These are phyloP conservation scores for Petasospora rhodanensis DNA, from an alignment of 1,139 yeast species.

Conservation along the genomic window DNA sequence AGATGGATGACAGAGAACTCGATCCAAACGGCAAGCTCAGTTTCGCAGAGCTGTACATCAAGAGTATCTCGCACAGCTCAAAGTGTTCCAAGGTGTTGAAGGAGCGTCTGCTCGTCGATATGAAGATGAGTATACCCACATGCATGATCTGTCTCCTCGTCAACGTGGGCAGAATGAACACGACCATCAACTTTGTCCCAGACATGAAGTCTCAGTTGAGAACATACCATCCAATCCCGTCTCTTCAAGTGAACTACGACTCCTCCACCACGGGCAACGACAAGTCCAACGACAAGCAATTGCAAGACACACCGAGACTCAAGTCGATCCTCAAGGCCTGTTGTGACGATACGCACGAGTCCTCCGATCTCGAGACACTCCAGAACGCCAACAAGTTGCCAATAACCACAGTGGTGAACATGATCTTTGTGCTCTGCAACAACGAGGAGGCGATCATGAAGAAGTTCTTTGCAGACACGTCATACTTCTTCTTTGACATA, in stretches of 20 bases:
- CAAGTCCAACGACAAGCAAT: slow-evolving; percentile 48
- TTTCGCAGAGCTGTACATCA: slow-evolving; percentile 80
- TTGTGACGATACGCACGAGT: slow-evolving; percentile 54
- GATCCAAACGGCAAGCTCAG: slow-evolving; percentile 43
- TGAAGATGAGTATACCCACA: slow-evolving; percentile 63
- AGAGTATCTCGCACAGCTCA: slow-evolving; percentile 77
- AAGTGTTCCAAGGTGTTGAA: slow-evolving; percentile 81
- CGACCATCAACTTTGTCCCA: slow-evolving; percentile 93
- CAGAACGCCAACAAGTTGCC: slow-evolving; percentile 38
- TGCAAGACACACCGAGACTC: slow-evolving; percentile 92
- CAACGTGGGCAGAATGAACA: slow-evolving; percentile 90
- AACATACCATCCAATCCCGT: slow-evolving; percentile 91
- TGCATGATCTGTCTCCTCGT: slow-evolving; percentile 83
- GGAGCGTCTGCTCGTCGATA: slow-evolving; percentile 66
- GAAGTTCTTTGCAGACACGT: slow-evolving; percentile 30
- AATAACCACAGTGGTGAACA: slow-evolving; percentile 58
- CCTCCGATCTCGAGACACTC: slow-evolving; percentile 47
- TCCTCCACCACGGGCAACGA: slow-evolving; percentile 16
- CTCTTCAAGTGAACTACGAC: slow-evolving; percentile 59
- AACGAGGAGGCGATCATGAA: slow-evolving; percentile 48
- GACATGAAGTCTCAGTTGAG: slow-evolving; percentile 93
- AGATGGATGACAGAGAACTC: slow-evolving; percentile 16
- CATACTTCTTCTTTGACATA: slow-evolving; percentile 50
- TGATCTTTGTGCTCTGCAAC: slow-evolving; percentile 70
- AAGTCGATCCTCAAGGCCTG: slow-evolving; percentile 84